Percentiles rank a stretch among this genome's conserved stretches.
Evolutionary conservation across 345 rosid species (phyloP).

Genomic region (Boechera divaricarpa): DNA sequence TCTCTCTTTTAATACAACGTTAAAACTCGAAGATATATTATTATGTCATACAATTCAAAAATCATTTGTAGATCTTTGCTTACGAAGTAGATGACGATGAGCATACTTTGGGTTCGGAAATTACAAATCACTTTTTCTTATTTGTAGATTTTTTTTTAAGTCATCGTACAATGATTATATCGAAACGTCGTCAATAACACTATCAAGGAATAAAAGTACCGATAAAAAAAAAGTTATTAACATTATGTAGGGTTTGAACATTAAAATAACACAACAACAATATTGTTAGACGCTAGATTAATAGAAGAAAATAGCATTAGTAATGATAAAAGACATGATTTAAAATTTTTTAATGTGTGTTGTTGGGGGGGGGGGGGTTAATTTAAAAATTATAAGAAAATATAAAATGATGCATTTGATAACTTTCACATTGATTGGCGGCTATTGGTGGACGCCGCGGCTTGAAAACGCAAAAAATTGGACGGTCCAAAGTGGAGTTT

Average conservation of each 20-base stretch:
- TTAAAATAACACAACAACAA: not conserved
- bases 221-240: no score
- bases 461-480: conserved; percentile 42
- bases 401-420: conserved; percentile 1
- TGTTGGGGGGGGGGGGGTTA: not conserved
- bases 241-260: not conserved
- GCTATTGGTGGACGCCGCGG: conserved; percentile 43
- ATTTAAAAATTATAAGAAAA: not conserved
- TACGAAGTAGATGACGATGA: not conserved
- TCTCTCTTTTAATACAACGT: not conserved
- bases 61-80: not conserved
- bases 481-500: conserved; percentile 37
- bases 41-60: not conserved
- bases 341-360: not conserved
- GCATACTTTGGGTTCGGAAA: not conserved
- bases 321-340: not conserved
- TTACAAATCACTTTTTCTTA: not conserved
- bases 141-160: not conserved
- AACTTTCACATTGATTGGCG: conserved; percentile 34
- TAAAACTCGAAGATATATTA: not conserved
- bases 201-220: not conserved
- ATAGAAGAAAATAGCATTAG: not conserved
- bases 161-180: conserved; percentile 6
- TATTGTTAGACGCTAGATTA: not conserved
- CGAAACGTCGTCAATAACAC: not conserved